Evolutionary conservation across 164 flowering plant genomes (phyloP), one percentile per base, ranked within the genome.

Genomic region (Santalum album): DNA sequence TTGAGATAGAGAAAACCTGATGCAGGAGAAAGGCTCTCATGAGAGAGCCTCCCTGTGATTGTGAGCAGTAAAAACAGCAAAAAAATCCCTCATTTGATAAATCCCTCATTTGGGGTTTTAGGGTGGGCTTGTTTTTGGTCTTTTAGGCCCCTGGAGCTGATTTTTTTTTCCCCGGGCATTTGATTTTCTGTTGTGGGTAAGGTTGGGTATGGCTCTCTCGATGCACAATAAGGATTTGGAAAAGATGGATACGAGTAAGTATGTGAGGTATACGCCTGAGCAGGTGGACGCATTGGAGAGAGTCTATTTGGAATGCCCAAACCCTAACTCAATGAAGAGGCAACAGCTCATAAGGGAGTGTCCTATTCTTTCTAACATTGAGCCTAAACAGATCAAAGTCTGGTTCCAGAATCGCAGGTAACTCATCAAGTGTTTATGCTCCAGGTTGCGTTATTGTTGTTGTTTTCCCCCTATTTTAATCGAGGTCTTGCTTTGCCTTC

Each of bases 321-420:
- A 86, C 59, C 96, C 96, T 4, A 86, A 85, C 66, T 86, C 94
- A 1, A 11, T 80, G 56, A 69, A 87, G 36, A 67, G 96, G 54
- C 90, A 88, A 54, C 96, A 88, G 70, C 78, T 88, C 19, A 76
- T 83, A 24, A 70, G 96, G 21, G 96, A 88, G 46, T 88, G 88
- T 56, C 89, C 90, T 14, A 77, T 88, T 59, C 82, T 88, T 59
- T 74, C 88, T 6, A 81, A 88, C 58, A 82, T 88, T 45, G 96
- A 88, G 59, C 89, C 94, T 1, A 88, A 86, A 49, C 96, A 88
- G 75, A 83, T 88, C 84, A 88, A 88, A 75, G 94, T 86, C 60
- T 88, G 96, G 96, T 88, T 86, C 61, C 96, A 88, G 56, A 88
- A 88, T 55, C 70, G 96, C 55, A 83, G 96, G 96, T 86, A 67